A percentile compares a stretch with the other conserved stretches of the same genome.
phyloP scores from a whole-genome alignment of 768 basidiomycete species.

The Naganishia onofrii region DNA sequence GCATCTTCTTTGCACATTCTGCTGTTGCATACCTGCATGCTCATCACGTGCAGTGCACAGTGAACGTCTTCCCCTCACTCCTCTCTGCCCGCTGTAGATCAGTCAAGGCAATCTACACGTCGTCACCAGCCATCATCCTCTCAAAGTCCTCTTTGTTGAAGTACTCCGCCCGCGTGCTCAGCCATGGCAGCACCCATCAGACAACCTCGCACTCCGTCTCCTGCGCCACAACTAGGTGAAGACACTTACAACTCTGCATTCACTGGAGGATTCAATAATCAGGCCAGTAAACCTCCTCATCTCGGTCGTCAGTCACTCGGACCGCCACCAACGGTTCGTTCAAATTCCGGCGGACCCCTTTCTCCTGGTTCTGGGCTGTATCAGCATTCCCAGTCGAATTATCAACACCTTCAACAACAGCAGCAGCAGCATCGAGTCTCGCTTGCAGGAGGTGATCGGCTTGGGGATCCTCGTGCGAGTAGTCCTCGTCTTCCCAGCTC shows the following conservation, averaged over 20 bases:
- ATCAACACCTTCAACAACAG: too few relatives aligned
- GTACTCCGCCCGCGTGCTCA: too few relatives aligned
- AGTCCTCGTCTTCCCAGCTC: constrained; percentile 10
- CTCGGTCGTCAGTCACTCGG: constrained; percentile 17
- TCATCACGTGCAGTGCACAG: constrained; percentile 6
- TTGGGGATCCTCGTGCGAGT: constrained; percentile 14
- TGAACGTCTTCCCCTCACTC: neutral
- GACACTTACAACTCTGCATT: neutral
- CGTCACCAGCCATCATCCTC: neutral
- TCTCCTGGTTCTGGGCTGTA: neutral
- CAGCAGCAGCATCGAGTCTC: constrained; percentile 19
- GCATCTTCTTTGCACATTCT: neutral
- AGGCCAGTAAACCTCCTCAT: constrained; percentile 10
- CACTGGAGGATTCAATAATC: neutral
- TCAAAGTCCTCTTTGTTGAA: too few relatives aligned
- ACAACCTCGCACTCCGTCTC: constrained; percentile 16
- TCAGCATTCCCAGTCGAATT: constrained; percentile 12
- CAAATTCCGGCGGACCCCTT: constrained; percentile 4
- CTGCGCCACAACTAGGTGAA: neutral
- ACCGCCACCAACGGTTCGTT: constrained; percentile 5
- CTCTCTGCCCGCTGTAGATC: constrained; percentile 1
- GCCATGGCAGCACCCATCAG: constrained; percentile 18
- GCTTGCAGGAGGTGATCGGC: constrained; percentile 22
- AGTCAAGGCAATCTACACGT: neutral
- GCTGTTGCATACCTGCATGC: neutral